Percentiles rank a stretch among this genome's conserved stretches.
Evolutionary conservation across 2,329 filamentous ascomycete species (phyloP).

Genomic region (Emergomyces pasteurianus): DNA sequence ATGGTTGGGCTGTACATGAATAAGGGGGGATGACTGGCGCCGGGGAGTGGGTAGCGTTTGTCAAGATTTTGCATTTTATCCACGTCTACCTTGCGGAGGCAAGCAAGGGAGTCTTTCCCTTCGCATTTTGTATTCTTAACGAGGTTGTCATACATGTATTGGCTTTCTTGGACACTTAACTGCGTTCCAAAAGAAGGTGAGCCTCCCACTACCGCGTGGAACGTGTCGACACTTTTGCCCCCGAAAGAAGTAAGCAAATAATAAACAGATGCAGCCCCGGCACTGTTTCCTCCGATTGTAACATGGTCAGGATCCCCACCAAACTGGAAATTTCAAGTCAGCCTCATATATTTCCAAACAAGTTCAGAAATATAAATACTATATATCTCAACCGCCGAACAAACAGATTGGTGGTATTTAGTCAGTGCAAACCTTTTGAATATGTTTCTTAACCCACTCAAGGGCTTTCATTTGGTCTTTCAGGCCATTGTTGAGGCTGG

Average conservation of each 20-base stretch:
- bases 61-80: constrained; percentile 36
- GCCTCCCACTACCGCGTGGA: constrained; percentile 42
- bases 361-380: not conserved
- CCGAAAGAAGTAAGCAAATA: constrained; percentile 49
- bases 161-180: constrained; percentile 36
- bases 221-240: constrained; percentile 37
- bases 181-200: constrained; percentile 42
- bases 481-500: constrained; percentile 56
- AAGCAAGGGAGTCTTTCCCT: constrained; percentile 30
- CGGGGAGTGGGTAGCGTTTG: constrained; percentile 35
- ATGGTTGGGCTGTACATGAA: constrained; percentile 42
- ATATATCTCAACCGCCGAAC: not conserved
- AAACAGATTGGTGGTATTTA: not conserved
- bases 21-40: constrained; percentile 31
- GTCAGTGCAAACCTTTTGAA: constrained; percentile 31
- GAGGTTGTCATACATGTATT: constrained; percentile 43
- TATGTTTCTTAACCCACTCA: constrained; percentile 57
- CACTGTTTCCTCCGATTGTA: constrained; percentile 55
- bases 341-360: not conserved
- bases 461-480: constrained; percentile 58
- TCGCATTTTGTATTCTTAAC: constrained; percentile 39
- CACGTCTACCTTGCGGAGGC: constrained; percentile 37
- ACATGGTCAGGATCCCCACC: constrained; percentile 59
- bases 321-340: constrained; percentile 35
- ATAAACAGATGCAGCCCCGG: constrained; percentile 52